phyloP scores from a whole-genome alignment of 495 filamentous ascomycete genomes.

The Podospora pseudoanserina region DNA sequence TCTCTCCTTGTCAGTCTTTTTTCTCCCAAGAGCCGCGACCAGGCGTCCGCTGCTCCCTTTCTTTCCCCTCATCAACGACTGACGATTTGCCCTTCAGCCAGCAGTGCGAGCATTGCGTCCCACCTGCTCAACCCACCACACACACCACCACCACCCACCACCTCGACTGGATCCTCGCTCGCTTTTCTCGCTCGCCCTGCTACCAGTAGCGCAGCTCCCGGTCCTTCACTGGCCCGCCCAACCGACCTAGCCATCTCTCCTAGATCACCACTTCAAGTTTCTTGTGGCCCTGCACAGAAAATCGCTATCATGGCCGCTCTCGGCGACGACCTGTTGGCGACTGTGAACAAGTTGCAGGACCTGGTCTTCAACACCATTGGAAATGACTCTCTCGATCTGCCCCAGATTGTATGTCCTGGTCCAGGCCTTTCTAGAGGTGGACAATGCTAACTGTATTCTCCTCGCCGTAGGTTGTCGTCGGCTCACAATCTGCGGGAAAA shows the following conservation, averaged over 20 bases:
- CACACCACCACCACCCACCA: background rate
- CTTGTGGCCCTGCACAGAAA: background rate
- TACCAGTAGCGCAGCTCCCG: background rate
- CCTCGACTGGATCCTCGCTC: constrained; percentile 3
- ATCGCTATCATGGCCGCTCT: constrained; percentile 54
- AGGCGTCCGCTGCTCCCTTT: constrained; percentile 17
- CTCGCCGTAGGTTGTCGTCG: constrained; percentile 84
- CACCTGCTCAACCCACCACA: constrained; percentile 1
- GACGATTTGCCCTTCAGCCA: background rate
- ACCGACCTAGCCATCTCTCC: background rate
- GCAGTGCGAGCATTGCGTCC: background rate
- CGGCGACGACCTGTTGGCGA: constrained; percentile 86
- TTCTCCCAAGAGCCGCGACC: constrained; percentile 11
- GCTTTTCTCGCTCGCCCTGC: background rate
- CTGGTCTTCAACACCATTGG: constrained; percentile 99
- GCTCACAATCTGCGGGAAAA: constrained; percentile 97
- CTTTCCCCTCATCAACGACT: background rate
- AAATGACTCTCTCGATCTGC: constrained; percentile 94
- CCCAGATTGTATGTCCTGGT: constrained; percentile 80
- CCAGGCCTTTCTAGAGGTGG: background rate
- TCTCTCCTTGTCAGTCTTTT: constrained; percentile 9
- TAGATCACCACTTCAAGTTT: background rate
- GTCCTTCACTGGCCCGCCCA: background rate
- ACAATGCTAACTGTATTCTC: constrained; percentile 15
- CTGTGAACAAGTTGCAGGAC: constrained; percentile 96